These are phyloP conservation scores for Cenococcum geophilum DNA, from an alignment of 495 filamentous ascomycete species.

Conservation along the genomic window DNA sequence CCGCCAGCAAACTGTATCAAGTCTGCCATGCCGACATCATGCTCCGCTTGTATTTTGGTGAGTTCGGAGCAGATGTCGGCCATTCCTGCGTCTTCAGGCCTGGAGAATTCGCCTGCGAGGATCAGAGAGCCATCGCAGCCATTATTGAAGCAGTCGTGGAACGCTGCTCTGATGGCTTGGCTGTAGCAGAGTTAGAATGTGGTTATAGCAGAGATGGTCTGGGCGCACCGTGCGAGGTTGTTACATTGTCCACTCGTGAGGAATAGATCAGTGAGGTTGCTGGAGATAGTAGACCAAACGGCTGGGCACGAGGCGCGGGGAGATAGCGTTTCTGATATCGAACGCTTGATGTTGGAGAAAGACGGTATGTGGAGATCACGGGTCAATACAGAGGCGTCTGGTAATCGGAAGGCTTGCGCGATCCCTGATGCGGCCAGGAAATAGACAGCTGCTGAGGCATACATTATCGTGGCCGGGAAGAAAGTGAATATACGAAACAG, in stretches of 20 bases:
- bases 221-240: constrained; percentile 22
- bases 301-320: constrained; percentile 16
- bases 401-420: background rate
- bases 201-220: background rate
- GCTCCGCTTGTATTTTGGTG: constrained; percentile 13
- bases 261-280: constrained; percentile 23
- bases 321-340: background rate
- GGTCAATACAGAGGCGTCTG: background rate
- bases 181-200: background rate
- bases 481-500: too few species aligned
- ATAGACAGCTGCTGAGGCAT: background rate
- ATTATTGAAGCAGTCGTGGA: constrained; percentile 33
- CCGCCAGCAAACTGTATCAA: constrained; percentile 32
- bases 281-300: constrained; percentile 26
- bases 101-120: constrained; percentile 25
- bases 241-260: constrained; percentile 26
- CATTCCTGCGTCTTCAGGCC: constrained; percentile 27
- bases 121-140: constrained; percentile 33
- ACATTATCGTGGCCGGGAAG: constrained; percentile 15
- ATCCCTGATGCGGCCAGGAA: background rate
- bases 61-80: constrained; percentile 12
- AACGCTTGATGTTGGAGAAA: background rate
- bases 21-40: constrained; percentile 28
- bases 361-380: background rate
- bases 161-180: constrained; percentile 30